Evolutionary conservation across 2,329 filamentous ascomycete species (phyloP).

Genomic region (Epicoccum nigrum): DNA sequence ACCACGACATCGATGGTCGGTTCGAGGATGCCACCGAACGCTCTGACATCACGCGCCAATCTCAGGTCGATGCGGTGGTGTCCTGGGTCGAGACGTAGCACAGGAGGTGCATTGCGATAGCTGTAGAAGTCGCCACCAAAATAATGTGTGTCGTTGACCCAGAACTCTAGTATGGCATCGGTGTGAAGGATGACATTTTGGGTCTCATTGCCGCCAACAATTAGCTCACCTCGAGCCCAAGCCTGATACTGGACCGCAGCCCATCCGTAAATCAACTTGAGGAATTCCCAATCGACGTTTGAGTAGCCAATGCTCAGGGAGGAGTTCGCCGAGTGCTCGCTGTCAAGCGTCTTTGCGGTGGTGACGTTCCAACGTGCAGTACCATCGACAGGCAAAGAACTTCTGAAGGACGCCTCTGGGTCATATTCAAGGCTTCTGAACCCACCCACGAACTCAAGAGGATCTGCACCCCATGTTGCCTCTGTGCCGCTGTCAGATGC

Average conservation of each 20-base stretch:
- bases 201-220: constrained; percentile 43
- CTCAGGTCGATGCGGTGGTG: constrained; percentile 59
- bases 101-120: constrained; percentile 57
- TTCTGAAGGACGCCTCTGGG: constrained; percentile 52
- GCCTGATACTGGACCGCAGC: constrained; percentile 64
- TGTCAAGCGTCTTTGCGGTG: constrained; percentile 37
- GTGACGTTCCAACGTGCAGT: constrained; percentile 56
- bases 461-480: constrained; percentile 64
- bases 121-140: constrained; percentile 65
- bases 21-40: constrained; percentile 59
- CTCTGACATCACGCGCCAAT: constrained; percentile 62
- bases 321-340: constrained; percentile 40
- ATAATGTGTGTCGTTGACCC: constrained; percentile 58
- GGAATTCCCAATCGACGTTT: constrained; percentile 59
- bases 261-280: constrained; percentile 64
- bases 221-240: constrained; percentile 61
- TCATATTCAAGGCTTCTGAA: constrained; percentile 57
- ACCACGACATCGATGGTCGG: constrained; percentile 53
- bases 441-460: constrained; percentile 60
- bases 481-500: constrained; percentile 49
- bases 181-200: constrained; percentile 53
- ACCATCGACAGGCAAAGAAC: constrained; percentile 59
- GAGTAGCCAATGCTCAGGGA: constrained; percentile 55
- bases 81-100: constrained; percentile 58
- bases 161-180: constrained; percentile 59